Base-by-base conservation (phyloP, 2,329 filamentous ascomycete genomes). In the Fusarium sororula region DNA sequence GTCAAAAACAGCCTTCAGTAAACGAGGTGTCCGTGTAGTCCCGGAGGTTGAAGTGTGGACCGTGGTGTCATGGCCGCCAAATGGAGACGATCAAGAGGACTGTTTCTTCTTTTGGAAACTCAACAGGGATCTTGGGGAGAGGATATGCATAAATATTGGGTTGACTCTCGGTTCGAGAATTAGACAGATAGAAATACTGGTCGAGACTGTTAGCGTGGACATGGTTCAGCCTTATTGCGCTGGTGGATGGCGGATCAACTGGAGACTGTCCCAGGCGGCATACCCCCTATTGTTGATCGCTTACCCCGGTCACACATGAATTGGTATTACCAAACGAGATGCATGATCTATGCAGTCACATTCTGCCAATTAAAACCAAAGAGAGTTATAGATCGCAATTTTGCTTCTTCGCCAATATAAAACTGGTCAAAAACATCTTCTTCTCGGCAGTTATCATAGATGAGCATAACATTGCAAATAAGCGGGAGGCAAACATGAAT, bases 381-480 rank as follows among this genome's bases (percentile, higher is more conserved):
- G 0, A 17, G 26, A 30, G 5, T 6, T 3, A 12, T 1, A 1
- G 6, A 20, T 17, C 3, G 4, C 10, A 17, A 17, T 30, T 3
- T 12, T 30, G 7, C 26, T 13, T 3, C 26, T n/a, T 22, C 14
- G 5, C 20, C 10, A 4, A 4, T 3, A 24, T 24, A 24, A 22
- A 5, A 30, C 20, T 15, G 4, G 8, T 6, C 0, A 6, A 22
- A 30, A 12, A 30, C 7, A 13, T 11, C 13, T 3, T 24, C 18
- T 22, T 47, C 24, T 30, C 26, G 10, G 26, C 9, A 30, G 4
- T 48, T 30, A 2, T 22, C 9, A 1, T 15, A 30, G 13, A 8
- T 17, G 2, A 48, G 6, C 14, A 9, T 3, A 17, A 12, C 2
- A 30, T 48, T 30, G 24, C 24, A 4, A 24, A 7, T n/a, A 7